A percentile compares a stretch with the other conserved stretches of the same genome.
Conservation (phyloP, 345 rosid species). For the Citrus maxima region DNA sequence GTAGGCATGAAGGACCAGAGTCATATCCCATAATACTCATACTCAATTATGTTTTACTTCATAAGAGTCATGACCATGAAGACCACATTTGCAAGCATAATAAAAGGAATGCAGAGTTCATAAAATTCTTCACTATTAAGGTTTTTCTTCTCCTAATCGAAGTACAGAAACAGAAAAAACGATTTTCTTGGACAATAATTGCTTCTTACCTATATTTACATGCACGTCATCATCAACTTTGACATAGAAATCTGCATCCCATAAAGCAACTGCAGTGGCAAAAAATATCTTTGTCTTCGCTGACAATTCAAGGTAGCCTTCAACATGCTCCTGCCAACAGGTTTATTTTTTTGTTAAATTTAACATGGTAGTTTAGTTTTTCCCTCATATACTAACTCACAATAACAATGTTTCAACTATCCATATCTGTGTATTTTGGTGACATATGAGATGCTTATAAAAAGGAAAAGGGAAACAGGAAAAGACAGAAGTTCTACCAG, state of each 20-base stretch:
- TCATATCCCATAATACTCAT: not conserved
- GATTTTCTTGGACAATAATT: not conserved
- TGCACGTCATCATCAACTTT: slow-evolving; percentile 98
- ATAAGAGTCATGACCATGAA: not conserved
- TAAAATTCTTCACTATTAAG: not conserved
- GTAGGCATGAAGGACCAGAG: not conserved
- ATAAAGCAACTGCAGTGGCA: slow-evolving; percentile 75
- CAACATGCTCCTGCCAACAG: slow-evolving; percentile 80
- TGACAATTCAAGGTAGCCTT: slow-evolving; percentile 96
- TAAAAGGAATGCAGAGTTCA: not conserved
- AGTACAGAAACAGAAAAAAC: not conserved
- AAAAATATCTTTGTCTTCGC: slow-evolving; percentile 90
- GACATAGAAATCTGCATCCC: slow-evolving; percentile 98
- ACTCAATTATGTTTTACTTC: not conserved
- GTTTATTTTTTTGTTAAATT: slow-evolving; percentile 1
- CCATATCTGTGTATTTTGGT: not conserved
- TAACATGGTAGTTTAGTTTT: not conserved
- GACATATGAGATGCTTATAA: slow-evolving; percentile 10
- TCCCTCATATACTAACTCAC: not conserved
- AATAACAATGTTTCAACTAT: not conserved
- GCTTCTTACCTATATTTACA: slow-evolving; percentile 80
- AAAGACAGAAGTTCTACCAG: slow-evolving; percentile 50
- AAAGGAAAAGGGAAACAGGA: not conserved
- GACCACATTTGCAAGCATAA: not conserved
- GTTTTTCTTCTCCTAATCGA: not conserved